Percentiles rank a stretch among this genome's conserved stretches.
Conservation (phyloP, 2,329 filamentous ascomycete species). For the Pseudogymnoascus sp. region DNA sequence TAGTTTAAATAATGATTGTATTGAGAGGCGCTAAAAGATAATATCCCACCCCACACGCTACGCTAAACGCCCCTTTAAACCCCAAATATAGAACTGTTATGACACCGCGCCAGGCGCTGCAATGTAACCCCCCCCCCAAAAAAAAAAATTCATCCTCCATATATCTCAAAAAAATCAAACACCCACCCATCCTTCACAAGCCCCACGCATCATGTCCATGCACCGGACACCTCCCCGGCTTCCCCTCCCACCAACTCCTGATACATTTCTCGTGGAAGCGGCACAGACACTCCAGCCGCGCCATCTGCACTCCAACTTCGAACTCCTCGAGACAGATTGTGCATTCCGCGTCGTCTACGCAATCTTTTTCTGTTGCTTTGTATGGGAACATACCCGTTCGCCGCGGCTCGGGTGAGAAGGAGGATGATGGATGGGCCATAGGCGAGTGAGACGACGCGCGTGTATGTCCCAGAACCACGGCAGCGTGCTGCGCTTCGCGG, state of each 20-base stretch:
- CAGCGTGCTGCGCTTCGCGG: constrained; percentile 19
- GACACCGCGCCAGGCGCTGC: background rate
- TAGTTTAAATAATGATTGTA: background rate
- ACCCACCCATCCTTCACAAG: background rate
- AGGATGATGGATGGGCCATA: background rate
- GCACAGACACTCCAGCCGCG: constrained; percentile 57
- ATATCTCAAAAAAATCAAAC: background rate
- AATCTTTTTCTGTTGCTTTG: constrained; percentile 57
- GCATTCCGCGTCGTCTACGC: constrained; percentile 57
- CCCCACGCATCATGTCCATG: constrained; percentile 42
- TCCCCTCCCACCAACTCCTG: constrained; percentile 51
- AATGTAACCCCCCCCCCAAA: background rate
- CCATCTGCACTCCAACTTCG: constrained; percentile 52
- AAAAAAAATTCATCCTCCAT: background rate
- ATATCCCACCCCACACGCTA: background rate
- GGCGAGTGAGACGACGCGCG: constrained; percentile 8
- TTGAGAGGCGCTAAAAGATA: constrained; percentile 1
- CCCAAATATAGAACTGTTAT: background rate
- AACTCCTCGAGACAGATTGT: constrained; percentile 62
- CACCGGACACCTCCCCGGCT: constrained; percentile 55
- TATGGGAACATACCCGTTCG: constrained; percentile 57
- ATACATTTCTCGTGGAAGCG: constrained; percentile 56
- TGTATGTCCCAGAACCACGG: constrained; percentile 13
- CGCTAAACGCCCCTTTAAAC: background rate
- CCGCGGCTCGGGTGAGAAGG: constrained; percentile 24